Conservation (phyloP, 805 yeast genomes). For the Candida peoriensis region DNA sequence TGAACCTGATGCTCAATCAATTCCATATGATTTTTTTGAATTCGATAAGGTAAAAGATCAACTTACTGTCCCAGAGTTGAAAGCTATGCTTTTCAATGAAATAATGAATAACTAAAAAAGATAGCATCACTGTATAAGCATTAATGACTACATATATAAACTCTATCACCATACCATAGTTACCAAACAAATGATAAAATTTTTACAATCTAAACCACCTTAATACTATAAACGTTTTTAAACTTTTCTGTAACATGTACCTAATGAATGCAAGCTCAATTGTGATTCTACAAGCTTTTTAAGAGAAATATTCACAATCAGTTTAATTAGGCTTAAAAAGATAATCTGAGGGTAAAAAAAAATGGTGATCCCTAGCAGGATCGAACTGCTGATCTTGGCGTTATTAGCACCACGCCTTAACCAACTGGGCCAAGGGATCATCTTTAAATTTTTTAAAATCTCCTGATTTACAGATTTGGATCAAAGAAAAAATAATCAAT, state of each 20-base stretch:
- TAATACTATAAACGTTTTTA: no score
- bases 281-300: no score
- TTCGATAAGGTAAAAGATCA: slow-evolving; percentile 84
- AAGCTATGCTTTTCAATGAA: slow-evolving; percentile 73
- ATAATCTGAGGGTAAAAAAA: slow-evolving; percentile 3
- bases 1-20: slow-evolving; percentile 81
- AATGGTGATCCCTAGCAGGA: slow-evolving; percentile 74
- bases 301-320: no score
- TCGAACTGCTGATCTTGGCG: slow-evolving; percentile 75
- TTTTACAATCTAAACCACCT: no score
- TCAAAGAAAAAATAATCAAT: background rate
- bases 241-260: no score
- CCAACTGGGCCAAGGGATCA: slow-evolving; percentile 58
- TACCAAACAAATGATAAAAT: no score
- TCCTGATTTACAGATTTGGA: background rate
- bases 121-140: no score
- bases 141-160: no score
- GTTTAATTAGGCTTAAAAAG: background rate
- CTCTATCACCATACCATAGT: no score
- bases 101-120: slow-evolving; percentile 29
- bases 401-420: slow-evolving; percentile 57
- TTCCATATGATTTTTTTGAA: slow-evolving; percentile 83
- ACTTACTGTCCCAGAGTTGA: slow-evolving; percentile 69
- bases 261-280: background rate
- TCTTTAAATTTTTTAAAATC: background rate